A percentile compares a stretch with the other conserved stretches of the same genome.
These are phyloP conservation scores for Bondarzewia mesenterica DNA, from an alignment of 1,284 basidiomycete species.

Conservation along the genomic window DNA sequence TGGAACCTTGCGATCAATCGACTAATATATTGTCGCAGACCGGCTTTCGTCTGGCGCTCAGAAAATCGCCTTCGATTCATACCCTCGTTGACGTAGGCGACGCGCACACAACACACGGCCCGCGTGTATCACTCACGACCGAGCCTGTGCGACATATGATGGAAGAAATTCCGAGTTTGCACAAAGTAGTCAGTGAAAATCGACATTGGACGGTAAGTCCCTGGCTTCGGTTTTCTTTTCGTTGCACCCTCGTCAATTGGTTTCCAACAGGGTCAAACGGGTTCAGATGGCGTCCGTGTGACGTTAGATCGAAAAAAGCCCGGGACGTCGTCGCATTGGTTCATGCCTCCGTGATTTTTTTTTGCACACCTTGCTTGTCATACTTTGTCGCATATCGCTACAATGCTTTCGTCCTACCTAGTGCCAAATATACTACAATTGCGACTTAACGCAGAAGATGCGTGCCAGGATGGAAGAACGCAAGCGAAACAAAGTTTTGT, in stretches of 20 bases:
- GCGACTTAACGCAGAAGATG: too few species aligned
- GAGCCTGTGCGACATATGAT: conserved; percentile 37
- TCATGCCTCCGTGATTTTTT: neutral
- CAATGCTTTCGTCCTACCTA: too few species aligned
- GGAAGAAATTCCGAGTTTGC: conserved; percentile 29
- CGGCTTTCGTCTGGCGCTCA: conserved; percentile 24
- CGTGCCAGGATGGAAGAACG: too few species aligned
- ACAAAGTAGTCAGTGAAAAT: conserved; percentile 42
- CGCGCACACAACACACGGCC: conserved; percentile 33
- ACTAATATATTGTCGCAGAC: conserved; percentile 11
- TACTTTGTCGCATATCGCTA: too few species aligned
- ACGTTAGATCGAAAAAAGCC: neutral
- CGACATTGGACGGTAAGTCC: conserved; percentile 49
- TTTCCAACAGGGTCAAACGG: neutral
- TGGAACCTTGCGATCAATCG: neutral
- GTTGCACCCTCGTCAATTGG: neutral
- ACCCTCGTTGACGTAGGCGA: conserved; percentile 42
- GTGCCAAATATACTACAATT: too few species aligned
- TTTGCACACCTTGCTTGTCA: neutral
- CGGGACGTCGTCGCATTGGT: neutral
- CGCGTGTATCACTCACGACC: conserved; percentile 31
- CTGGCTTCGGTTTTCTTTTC: neutral
- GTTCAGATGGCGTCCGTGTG: neutral
- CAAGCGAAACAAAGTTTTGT: too few species aligned
- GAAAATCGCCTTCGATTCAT: conserved; percentile 31